Percentiles rank a stretch among this genome's conserved stretches.
These are phyloP conservation scores for Pseudogymnoascus verrucosus DNA, from an alignment of 2,329 filamentous ascomycete genomes.

Conservation along the genomic window DNA sequence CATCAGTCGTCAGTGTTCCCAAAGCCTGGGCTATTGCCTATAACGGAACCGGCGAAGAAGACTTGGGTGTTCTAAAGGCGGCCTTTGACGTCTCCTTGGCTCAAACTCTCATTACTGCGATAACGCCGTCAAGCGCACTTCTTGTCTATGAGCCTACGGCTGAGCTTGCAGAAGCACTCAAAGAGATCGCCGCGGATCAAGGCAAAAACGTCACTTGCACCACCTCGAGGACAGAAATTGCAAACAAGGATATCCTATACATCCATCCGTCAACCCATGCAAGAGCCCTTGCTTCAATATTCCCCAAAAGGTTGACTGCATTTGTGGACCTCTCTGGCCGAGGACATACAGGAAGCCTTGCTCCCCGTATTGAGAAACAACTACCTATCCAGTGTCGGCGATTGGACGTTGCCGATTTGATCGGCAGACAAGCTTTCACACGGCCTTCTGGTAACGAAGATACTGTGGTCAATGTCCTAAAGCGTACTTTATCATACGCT, in stretches of 20 bases:
- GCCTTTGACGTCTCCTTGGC: conserved; percentile 7
- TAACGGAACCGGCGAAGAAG: conserved; percentile 1
- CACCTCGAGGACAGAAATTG: not conserved
- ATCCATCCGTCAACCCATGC: conserved; percentile 10
- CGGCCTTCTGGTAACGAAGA: not conserved
- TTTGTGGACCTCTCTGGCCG: conserved; percentile 10
- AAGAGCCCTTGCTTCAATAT: conserved; percentile 2
- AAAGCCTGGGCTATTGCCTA: conserved; percentile 3
- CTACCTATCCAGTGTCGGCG: conserved; percentile 9
- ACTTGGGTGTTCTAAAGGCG: not conserved
- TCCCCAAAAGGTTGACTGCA: conserved; percentile 6
- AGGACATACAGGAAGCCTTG: not conserved
- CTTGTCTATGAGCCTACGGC: conserved; percentile 8
- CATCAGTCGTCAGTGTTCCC: conserved; percentile 8
- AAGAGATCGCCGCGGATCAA: not conserved
- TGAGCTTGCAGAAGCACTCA: conserved; percentile 6
- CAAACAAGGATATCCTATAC: not conserved
- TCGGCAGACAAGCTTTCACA: conserved; percentile 9
- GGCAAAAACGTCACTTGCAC: conserved; percentile 5
- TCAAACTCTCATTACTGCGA: conserved; percentile 8
- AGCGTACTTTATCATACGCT: not conserved
- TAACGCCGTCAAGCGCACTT: not conserved
- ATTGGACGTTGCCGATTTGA: not conserved
- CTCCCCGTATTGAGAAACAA: conserved; percentile 9
- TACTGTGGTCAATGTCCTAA: not conserved